phyloP scores from a whole-genome alignment of 2,329 filamentous ascomycete species.

The Phyllosticta paracitricarpa region DNA sequence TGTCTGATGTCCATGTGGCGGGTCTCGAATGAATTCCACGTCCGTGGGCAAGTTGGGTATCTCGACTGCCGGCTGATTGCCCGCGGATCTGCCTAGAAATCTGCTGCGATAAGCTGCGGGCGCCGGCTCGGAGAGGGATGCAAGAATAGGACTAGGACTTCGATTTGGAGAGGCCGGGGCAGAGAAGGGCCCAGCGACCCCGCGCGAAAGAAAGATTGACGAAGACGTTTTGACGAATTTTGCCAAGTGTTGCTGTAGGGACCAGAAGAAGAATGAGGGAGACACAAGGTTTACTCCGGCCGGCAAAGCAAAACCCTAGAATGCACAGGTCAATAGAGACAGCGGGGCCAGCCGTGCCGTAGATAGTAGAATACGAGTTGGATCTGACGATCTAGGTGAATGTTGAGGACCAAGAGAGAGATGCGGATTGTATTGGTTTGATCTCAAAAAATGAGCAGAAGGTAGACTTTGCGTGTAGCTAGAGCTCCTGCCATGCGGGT shows the following conservation, averaged over 20 bases:
- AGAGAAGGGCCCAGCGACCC: conserved; percentile 30
- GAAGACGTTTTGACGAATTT: conserved; percentile 32
- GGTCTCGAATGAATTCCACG: background rate
- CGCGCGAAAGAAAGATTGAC: conserved; percentile 37
- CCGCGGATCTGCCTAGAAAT: background rate
- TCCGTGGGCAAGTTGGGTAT: background rate
- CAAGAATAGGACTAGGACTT: background rate
- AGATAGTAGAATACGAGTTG: background rate
- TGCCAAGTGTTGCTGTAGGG: background rate
- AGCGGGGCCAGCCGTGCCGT: background rate
- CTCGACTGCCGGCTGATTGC: background rate
- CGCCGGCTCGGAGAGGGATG: conserved; percentile 13
- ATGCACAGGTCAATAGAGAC: background rate
- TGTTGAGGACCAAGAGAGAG: background rate
- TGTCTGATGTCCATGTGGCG: no score
- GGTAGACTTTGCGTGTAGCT: background rate
- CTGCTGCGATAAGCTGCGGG: background rate
- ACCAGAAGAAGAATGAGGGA: background rate
- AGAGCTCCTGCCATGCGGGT: background rate
- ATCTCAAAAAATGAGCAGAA: background rate
- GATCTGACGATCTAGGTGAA: background rate
- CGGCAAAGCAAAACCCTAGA: background rate
- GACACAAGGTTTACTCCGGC: background rate
- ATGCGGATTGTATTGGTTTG: background rate
- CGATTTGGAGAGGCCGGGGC: conserved; percentile 13